Evolutionary conservation across 1,139 yeast genomes (phyloP).

Genomic region (Yamadazyma diddensiae): DNA sequence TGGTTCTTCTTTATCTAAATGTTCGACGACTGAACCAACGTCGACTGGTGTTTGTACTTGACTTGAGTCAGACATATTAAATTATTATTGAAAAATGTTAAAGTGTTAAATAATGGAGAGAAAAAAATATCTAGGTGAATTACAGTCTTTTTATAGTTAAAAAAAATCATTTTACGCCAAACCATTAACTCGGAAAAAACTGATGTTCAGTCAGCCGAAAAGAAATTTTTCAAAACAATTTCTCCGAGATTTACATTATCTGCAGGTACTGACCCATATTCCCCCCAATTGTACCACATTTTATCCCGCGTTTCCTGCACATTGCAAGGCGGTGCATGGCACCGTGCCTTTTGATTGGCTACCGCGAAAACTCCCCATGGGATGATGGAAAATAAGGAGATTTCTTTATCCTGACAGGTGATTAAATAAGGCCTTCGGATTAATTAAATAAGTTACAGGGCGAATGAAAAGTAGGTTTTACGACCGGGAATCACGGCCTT

Average conservation of each 20-base stretch:
- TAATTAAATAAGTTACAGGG: too few species aligned
- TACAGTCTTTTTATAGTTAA: conserved; percentile 1
- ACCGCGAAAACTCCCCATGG: neutral
- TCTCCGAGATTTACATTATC: neutral
- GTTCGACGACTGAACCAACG: conserved; percentile 28
- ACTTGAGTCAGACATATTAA: conserved; percentile 11
- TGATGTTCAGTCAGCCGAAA: neutral
- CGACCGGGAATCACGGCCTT: too few species aligned
- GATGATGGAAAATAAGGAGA: conserved; percentile 1
- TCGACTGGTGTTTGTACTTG: conserved; percentile 36
- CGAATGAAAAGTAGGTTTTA: too few species aligned
- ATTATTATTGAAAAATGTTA: neutral
- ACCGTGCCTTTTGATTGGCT: neutral
- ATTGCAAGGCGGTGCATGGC: neutral
- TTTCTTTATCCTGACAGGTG: too few species aligned
- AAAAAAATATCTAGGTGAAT: conserved; percentile 1
- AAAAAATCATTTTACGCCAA: neutral
- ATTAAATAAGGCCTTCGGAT: too few species aligned
- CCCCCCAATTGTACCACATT: neutral
- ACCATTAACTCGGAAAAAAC: neutral
- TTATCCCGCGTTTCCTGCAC: neutral
- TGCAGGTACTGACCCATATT: too few species aligned
- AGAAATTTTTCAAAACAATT: neutral
- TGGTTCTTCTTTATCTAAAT: conserved; percentile 16
- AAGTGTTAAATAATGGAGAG: neutral